Evolutionary conservation across 768 basidiomycete species (phyloP).

Genomic region (Tricholoma furcatifolium): DNA sequence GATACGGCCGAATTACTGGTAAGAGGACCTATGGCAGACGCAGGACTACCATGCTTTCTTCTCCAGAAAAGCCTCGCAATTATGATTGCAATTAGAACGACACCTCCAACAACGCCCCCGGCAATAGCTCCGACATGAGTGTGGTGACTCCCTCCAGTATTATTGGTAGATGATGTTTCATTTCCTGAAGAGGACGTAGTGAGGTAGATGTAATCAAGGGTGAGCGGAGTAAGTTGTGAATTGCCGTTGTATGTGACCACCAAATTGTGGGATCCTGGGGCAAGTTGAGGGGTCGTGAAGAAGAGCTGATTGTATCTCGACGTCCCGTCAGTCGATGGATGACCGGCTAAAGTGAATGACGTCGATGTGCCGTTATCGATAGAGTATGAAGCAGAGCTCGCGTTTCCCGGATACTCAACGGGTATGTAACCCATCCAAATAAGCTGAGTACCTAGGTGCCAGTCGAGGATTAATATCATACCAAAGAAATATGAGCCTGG

Average conservation of each 20-base stretch:
- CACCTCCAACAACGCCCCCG: slow-evolving; percentile 18
- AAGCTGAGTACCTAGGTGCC: not conserved
- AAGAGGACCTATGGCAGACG: no score
- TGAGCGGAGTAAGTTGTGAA: slow-evolving; percentile 1
- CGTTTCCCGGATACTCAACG: not conserved
- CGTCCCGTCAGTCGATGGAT: not conserved
- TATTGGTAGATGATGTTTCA: not conserved
- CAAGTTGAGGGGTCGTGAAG: slow-evolving; percentile 10
- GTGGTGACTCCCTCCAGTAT: slow-evolving; percentile 4
- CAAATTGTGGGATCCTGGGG: slow-evolving; percentile 3
- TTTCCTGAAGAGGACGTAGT: slow-evolving; percentile 14
- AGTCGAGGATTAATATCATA: not conserved
- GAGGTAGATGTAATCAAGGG: slow-evolving; percentile 16
- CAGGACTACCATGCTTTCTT: not conserved
- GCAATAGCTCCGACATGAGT: slow-evolving; percentile 17
- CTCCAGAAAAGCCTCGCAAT: slow-evolving; percentile 1
- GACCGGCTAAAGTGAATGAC: slow-evolving; percentile 2
- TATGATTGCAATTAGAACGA: slow-evolving; percentile 3
- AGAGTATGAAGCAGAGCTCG: not conserved
- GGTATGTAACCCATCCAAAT: not conserved
- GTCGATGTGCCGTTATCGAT: slow-evolving; percentile 6
- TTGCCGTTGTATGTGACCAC: slow-evolving; percentile 5
- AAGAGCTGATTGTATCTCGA: slow-evolving; percentile 4
- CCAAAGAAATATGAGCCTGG: not conserved
- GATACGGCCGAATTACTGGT: not conserved